Evolutionary conservation across 2,329 filamentous ascomycete species (phyloP), one percentile per base, ranked within the genome.

Genomic region (Coniella lustricola): DNA sequence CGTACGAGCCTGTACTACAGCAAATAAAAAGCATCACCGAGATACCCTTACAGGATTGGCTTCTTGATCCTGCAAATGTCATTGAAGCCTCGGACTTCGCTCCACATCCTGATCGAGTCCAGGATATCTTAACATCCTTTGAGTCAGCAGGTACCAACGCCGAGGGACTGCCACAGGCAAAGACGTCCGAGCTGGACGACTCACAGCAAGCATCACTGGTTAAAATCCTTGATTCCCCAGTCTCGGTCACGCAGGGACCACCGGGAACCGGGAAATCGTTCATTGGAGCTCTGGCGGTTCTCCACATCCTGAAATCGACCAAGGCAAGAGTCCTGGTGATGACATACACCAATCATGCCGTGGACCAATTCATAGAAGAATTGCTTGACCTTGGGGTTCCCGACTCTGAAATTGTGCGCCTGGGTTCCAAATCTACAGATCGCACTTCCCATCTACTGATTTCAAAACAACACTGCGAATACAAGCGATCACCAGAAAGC

Each of bases 241-340:
- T 88, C 0, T 79, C 77, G 41, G 60, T 83, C 0, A 84, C 90
- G 2, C 84, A 88, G 66, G 85, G 85, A 0, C 86, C 86, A 1
- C 86, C 85, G 55, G 81, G 83, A 0, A 90, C 84, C 0, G 86
- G 86, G 1, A 90, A 90, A 55, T 87, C 84, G 0, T 87, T 87
- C 53, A 75, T 87, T 3, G 86, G 86, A 0, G 79, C 84, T 0
- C 64, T 85, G 2, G 67, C 83, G 1, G 75, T 78, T 0, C 81
- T 81, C 45, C 62, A 70, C 0, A 58, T 90, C 0, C 63, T 80
- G 17, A 59, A 76, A 1, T 56, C 69, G 4, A 79, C 75, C 0
- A 17, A 55, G 0, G 67, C 76, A 22, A 76, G 61, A 0, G 75
- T 89, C 0, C 67, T 90, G 0, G 75, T 90, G 0, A 61, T 85